phyloP scores from a whole-genome alignment of 2,329 filamentous ascomycete genomes.

The Neoscytalidium dimidiatum region DNA sequence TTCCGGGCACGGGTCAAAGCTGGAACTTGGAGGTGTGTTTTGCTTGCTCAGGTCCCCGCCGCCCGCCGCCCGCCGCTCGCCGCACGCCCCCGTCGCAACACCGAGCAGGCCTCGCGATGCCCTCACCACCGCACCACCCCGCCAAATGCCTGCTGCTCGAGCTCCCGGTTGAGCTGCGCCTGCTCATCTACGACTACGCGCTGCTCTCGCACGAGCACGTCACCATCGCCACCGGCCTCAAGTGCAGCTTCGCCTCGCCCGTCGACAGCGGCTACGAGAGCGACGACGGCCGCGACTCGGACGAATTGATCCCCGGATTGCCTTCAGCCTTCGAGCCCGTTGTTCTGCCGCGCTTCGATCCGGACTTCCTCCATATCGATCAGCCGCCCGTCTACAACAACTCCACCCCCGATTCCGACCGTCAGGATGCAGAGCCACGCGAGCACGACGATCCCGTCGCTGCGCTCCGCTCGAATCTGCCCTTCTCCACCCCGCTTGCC shows the following conservation, averaged over 20 bases:
- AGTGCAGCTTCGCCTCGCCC: conserved; percentile 28
- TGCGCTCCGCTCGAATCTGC: conserved; percentile 16
- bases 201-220: conserved; percentile 38
- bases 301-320: conserved; percentile 32
- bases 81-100: conserved; percentile 2
- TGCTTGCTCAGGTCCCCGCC: conserved; percentile 2
- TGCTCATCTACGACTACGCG: conserved; percentile 44
- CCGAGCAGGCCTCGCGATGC: conserved; percentile 14
- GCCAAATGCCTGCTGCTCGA: conserved; percentile 25
- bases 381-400: conserved; percentile 8
- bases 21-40: too few species aligned
- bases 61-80: too few species aligned
- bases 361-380: conserved; percentile 14
- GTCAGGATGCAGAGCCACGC: not conserved
- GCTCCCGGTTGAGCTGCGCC: conserved; percentile 44
- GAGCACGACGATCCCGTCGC: not conserved
- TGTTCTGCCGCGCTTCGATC: conserved; percentile 16
- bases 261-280: conserved; percentile 29
- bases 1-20: not conserved
- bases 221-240: conserved; percentile 34
- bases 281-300: conserved; percentile 25
- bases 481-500: conserved; percentile 29
- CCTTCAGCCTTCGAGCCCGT: conserved; percentile 36
- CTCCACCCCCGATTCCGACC: not conserved
- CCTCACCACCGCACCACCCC: not conserved